Evolutionary conservation across 2,329 filamentous ascomycete species (phyloP).

Genomic region (Parastagonospora nodorum): DNA sequence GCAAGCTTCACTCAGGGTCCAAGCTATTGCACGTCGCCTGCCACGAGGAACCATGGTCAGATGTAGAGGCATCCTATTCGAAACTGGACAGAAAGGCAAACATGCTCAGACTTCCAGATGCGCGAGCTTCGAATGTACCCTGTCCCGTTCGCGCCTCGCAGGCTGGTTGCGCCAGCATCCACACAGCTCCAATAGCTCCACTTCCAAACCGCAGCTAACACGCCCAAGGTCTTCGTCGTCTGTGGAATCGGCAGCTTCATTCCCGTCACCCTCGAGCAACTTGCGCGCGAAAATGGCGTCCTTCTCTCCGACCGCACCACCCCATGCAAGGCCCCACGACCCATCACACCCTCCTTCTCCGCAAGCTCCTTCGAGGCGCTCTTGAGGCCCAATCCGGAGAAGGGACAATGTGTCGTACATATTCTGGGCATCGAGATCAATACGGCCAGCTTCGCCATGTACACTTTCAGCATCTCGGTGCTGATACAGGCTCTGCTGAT

Average conservation of each 20-base stretch:
- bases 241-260: constrained; percentile 88
- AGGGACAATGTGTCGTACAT: constrained; percentile 76
- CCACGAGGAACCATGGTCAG: no score
- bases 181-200: neutral
- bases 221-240: constrained; percentile 75
- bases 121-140: no score
- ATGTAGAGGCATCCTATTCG: no score
- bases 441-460: constrained; percentile 97
- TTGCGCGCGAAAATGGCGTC: constrained; percentile 90
- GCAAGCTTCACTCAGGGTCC: constrained; percentile 4
- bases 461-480: constrained; percentile 94
- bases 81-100: no score
- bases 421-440: constrained; percentile 87
- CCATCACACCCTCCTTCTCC: constrained; percentile 39
- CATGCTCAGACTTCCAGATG: no score
- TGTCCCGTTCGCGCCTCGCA: no score
- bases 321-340: constrained; percentile 72
- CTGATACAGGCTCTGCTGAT: constrained; percentile 87
- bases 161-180: neutral
- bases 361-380: constrained; percentile 17
- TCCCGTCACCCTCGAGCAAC: constrained; percentile 90
- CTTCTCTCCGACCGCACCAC: constrained; percentile 76
- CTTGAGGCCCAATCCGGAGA: constrained; percentile 32
- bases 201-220: constrained; percentile 8
- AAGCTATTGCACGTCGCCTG: neutral